Base-by-base conservation (phyloP, 495 filamentous ascomycete genomes). In the Talaromyces borbonicus region DNA sequence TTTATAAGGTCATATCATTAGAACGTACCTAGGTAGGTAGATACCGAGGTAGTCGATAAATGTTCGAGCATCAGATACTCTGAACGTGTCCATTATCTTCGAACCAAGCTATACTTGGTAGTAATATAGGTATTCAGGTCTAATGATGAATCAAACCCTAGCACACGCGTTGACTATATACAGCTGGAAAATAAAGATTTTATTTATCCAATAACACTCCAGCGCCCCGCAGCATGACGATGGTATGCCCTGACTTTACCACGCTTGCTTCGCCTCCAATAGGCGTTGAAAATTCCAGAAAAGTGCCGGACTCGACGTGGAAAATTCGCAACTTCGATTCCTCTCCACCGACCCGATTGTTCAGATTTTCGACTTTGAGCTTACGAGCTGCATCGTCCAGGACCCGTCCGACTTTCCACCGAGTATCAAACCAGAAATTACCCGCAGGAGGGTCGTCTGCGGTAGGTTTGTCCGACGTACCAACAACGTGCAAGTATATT, bases 401-500 rank as follows among this genome's bases (percentile, higher is more conserved):
- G 47, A 97, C 75, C 46, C 87, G 63, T 0, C 92, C 92, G 8
- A 96, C 80, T 40, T 82, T 89, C 89, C 87, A 97, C 25, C 90
- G 80, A 56, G 75, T 73, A 43, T 75, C 80, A 60, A 88, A 98
- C 58, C 78, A 97, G 65, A 93, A 93, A 51, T 84, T 78, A 1
- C 83, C 85, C 48, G 75, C 75, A 7, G 85, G 84, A 12, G 85
- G 74, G 58, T 85, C 90, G 8, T 80, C 74, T 26, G 81, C 80
- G 19, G 80, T 84, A 55, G 83, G 84, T 31, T 84, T 84, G 57
- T 90, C 85, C 1, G 87, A 83, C 50, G 65, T 66, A 6, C 65
- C 73, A 56, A 95, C 89, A 8, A 93, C 84, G 63, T 84, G 77
- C 20, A 98, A 46, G 59, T 96, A 97, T 0, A 97, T 57, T 30